phyloP scores from a whole-genome alignment of 2,329 filamentous ascomycete genomes.

The Eurotiales sp. region DNA sequence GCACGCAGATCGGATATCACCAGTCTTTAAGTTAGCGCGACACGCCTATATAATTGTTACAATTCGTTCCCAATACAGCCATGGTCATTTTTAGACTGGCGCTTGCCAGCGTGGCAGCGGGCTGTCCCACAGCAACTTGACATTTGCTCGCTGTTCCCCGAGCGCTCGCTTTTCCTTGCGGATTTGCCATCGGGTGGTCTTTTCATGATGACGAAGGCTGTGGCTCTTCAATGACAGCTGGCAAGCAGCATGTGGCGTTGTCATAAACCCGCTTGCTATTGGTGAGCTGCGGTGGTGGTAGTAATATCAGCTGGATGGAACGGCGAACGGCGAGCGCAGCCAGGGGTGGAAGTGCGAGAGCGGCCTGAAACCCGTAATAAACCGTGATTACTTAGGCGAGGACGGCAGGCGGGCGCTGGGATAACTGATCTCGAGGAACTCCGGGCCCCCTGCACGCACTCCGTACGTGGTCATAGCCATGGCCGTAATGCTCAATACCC shows the following conservation, averaged over 20 bases:
- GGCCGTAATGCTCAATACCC: slow-evolving; percentile 12
- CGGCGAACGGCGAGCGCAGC: too few relatives aligned
- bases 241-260: not conserved
- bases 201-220: slow-evolving; percentile 2
- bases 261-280: not conserved
- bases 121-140: slow-evolving; percentile 11
- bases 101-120: slow-evolving; percentile 29
- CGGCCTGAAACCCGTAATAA: not conserved
- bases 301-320: not conserved
- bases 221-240: slow-evolving; percentile 5
- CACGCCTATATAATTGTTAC: slow-evolving; percentile 11
- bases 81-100: slow-evolving; percentile 23
- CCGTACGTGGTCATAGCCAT: too few relatives aligned
- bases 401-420: too few relatives aligned
- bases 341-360: not conserved
- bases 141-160: slow-evolving; percentile 2
- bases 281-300: not conserved
- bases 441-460: too few relatives aligned
- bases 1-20: slow-evolving; percentile 17
- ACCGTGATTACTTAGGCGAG: not conserved
- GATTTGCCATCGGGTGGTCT: slow-evolving; percentile 2
- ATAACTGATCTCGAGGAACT: too few relatives aligned
- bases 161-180: not conserved
- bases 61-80: slow-evolving; percentile 15
- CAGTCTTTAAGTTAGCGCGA: slow-evolving; percentile 17